These are phyloP conservation scores for Albifimbria verrucaria DNA, from an alignment of 2,329 filamentous ascomycete species.

Conservation along the genomic window DNA sequence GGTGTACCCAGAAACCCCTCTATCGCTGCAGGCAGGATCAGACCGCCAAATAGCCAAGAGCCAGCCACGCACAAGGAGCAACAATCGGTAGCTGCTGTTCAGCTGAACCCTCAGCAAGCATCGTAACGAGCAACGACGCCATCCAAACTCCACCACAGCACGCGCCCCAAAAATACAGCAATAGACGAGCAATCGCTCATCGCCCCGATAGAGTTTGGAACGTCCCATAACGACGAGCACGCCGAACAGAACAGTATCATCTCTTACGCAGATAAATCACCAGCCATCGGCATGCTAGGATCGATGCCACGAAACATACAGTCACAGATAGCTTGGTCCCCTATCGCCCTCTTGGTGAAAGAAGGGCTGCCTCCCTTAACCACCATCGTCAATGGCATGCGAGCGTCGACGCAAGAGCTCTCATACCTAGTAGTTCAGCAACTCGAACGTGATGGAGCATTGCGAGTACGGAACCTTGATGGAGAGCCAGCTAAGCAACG, in stretches of 20 bases:
- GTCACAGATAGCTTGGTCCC: constrained; percentile 1
- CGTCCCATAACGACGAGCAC: constrained; percentile 2
- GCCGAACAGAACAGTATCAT: constrained; percentile 3
- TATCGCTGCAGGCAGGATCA: constrained; percentile 3
- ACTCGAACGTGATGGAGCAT: neutral
- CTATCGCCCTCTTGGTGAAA: neutral
- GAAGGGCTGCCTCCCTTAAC: constrained; percentile 1
- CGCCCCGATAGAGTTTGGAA: neutral
- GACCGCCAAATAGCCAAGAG: neutral
- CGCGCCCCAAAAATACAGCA: constrained; percentile 1
- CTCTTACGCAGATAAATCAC: constrained; percentile 2
- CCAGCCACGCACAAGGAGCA: neutral
- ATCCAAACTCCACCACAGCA: neutral
- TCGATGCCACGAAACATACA: neutral
- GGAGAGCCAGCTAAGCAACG: neutral
- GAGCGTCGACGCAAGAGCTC: neutral
- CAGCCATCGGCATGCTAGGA: constrained; percentile 2
- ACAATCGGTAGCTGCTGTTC: constrained; percentile 1
- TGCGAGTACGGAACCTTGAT: neutral
- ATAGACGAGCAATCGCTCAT: constrained; percentile 1
- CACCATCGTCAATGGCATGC: constrained; percentile 1
- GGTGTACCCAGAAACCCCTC: constrained; percentile 1
- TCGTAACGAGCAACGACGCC: neutral
- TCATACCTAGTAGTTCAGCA: constrained; percentile 1
- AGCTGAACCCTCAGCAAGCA: neutral